These are phyloP conservation scores for Dorcoceras hygrometricum DNA, from an alignment of 257 asterid species.

Conservation along the genomic window DNA sequence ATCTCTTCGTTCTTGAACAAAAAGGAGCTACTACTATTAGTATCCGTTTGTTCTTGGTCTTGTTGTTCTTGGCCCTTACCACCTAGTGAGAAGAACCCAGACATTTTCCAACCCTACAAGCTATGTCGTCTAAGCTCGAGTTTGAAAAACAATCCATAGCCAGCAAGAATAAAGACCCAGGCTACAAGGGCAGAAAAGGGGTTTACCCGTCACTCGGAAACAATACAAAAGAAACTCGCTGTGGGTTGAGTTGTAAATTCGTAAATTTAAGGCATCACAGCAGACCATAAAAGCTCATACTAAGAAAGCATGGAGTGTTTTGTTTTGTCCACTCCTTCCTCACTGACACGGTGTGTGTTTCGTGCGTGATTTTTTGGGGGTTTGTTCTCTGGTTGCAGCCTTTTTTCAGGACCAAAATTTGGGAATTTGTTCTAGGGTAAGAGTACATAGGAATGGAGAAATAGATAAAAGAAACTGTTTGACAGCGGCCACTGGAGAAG, in stretches of 20 bases:
- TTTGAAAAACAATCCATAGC: constrained; percentile 50
- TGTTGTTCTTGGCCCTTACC: constrained; percentile 30
- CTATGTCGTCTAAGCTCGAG: constrained; percentile 34
- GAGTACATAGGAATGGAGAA: constrained; percentile 10
- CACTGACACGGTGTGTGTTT: constrained; percentile 32
- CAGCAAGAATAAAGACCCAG: constrained; percentile 20
- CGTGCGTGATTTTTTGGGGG: constrained; percentile 28
- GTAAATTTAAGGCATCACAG: constrained; percentile 11
- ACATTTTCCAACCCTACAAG: constrained; percentile 53
- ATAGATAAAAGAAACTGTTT: constrained; percentile 6
- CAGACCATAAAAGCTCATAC: constrained; percentile 15
- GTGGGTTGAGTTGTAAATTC: constrained; percentile 23
- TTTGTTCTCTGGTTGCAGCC: constrained; percentile 32
- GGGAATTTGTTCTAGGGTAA: constrained; percentile 36
- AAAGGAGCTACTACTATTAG: constrained; percentile 35
- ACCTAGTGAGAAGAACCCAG: constrained; percentile 70
- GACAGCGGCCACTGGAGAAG: constrained; percentile 2
- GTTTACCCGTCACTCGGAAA: background rate
- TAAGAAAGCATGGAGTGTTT: constrained; percentile 22
- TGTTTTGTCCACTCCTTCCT: constrained; percentile 27
- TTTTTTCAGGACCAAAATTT: constrained; percentile 31
- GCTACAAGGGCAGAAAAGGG: constrained; percentile 9
- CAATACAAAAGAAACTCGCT: constrained; percentile 1
- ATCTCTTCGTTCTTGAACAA: constrained; percentile 69
- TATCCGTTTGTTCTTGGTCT: constrained; percentile 26